Evolutionary conservation across 1,284 basidiomycete species (phyloP).

Genomic region (Mycena citricolor): DNA sequence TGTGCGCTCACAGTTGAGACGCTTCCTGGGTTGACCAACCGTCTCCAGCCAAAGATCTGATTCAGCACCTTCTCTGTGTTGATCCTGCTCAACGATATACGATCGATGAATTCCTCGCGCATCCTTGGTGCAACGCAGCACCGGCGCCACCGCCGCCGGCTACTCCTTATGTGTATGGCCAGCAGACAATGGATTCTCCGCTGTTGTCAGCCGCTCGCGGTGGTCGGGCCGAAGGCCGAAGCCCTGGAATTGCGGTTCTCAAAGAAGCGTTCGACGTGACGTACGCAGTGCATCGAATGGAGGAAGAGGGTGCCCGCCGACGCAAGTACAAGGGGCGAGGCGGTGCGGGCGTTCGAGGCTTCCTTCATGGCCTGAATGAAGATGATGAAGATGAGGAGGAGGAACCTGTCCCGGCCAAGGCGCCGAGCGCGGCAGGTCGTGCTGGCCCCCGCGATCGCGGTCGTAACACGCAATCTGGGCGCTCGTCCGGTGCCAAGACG

Average conservation of each 20-base stretch:
- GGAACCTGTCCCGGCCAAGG: slow-evolving; percentile 32
- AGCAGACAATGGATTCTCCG: slow-evolving; percentile 83
- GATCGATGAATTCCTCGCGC: slow-evolving; percentile 96
- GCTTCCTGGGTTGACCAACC: slow-evolving; percentile 18
- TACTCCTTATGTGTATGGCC: slow-evolving; percentile 53
- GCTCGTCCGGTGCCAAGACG: slow-evolving; percentile 29
- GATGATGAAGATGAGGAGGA: slow-evolving; percentile 81
- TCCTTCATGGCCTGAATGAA: slow-evolving; percentile 87
- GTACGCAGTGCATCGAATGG: slow-evolving; percentile 98
- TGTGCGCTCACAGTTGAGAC: slow-evolving; percentile 24
- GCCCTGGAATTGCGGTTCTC: slow-evolving; percentile 87
- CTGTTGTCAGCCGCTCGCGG: slow-evolving; percentile 80
- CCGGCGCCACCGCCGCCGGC: slow-evolving; percentile 62
- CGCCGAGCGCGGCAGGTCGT: slow-evolving; percentile 44
- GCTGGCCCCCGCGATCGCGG: slow-evolving; percentile 74
- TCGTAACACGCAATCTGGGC: slow-evolving; percentile 21
- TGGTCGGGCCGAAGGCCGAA: slow-evolving; percentile 77
- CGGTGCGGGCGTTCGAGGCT: slow-evolving; percentile 78
- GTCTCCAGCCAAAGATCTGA: slow-evolving; percentile 85
- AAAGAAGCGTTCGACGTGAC: slow-evolving; percentile 99
- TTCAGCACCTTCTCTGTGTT: slow-evolving; percentile 93
- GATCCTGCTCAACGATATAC: slow-evolving; percentile 95
- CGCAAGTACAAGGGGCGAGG: slow-evolving; percentile 78
- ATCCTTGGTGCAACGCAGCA: slow-evolving; percentile 89
- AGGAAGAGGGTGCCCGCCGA: slow-evolving; percentile 91